These are phyloP conservation scores for Pisolithus microcarpus DNA, from an alignment of 768 basidiomycete genomes.

Conservation along the genomic window DNA sequence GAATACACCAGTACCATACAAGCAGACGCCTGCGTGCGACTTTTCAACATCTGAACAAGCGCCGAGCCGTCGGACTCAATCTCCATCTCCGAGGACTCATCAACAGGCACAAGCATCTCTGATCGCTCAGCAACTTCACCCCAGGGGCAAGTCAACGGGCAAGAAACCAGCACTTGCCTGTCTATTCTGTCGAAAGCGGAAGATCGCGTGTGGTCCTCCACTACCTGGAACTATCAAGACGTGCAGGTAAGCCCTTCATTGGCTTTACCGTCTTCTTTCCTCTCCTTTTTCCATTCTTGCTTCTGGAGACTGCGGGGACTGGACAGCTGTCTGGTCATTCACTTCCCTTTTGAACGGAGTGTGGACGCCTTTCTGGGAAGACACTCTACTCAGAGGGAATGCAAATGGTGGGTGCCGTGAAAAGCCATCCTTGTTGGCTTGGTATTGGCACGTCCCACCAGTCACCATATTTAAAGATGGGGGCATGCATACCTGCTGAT, in stretches of 20 bases:
- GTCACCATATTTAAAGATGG: slow-evolving; percentile 13
- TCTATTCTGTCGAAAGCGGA: slow-evolving; percentile 58
- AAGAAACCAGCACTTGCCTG: slow-evolving; percentile 61
- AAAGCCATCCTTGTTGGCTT: neutral
- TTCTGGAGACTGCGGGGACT: neutral
- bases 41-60: slow-evolving; percentile 14
- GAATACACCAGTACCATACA: slow-evolving; percentile 1
- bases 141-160: slow-evolving; percentile 21
- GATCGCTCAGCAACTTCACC: slow-evolving; percentile 6
- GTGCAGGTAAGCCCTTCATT: slow-evolving; percentile 52
- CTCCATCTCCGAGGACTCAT: slow-evolving; percentile 19
- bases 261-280: neutral
- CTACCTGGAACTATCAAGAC: slow-evolving; percentile 46
- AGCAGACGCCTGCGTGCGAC: slow-evolving; percentile 9
- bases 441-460: slow-evolving; percentile 2
- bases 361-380: no score
- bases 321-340: no score
- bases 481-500: slow-evolving; percentile 17
- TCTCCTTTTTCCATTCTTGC: neutral
- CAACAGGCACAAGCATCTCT: neutral
- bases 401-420: neutral
- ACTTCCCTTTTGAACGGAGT: no score
- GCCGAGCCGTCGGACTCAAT: slow-evolving; percentile 17
- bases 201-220: slow-evolving; percentile 64
- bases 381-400: no score